Conservation (phyloP, 2,329 filamentous ascomycete species). For the Cladophialophora yegresii region DNA sequence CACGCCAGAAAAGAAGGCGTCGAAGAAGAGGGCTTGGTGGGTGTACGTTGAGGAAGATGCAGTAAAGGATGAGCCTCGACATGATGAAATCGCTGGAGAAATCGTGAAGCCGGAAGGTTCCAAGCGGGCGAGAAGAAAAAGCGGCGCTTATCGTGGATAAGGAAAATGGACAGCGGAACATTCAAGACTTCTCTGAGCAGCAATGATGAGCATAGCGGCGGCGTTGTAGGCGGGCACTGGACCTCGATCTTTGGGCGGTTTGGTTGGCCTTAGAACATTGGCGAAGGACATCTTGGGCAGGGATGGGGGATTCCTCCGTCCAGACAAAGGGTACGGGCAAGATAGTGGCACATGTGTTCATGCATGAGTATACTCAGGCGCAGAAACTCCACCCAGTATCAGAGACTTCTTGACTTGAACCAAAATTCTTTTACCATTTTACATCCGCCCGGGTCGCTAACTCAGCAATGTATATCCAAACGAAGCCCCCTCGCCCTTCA, state of each 20-base stretch:
- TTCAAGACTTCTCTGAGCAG: not conserved
- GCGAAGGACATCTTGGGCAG: not conserved
- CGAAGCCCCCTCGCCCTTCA: not conserved
- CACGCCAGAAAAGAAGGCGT: not conserved
- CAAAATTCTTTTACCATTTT: not conserved
- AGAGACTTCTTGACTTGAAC: not conserved
- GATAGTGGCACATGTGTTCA: not conserved
- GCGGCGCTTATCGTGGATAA: not conserved
- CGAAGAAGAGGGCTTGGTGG: not conserved
- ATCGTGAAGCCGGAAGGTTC: not conserved
- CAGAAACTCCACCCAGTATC: not conserved
- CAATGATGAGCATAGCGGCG: conserved; percentile 2
- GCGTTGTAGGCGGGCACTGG: not conserved
- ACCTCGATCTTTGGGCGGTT: not conserved
- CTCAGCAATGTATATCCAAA: not conserved
- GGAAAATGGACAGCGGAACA: not conserved
- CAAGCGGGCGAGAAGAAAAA: not conserved
- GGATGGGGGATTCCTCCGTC: not conserved
- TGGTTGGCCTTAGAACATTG: not conserved
- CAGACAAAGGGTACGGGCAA: not conserved
- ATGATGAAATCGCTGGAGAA: not conserved
- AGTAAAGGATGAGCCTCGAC: not conserved
- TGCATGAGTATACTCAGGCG: not conserved
- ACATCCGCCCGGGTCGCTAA: not conserved
- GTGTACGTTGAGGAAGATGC: not conserved